Evolutionary conservation across 2,329 filamentous ascomycete species (phyloP), one percentile per base, ranked within the genome.

Genomic region (Monilinia fructigena): DNA sequence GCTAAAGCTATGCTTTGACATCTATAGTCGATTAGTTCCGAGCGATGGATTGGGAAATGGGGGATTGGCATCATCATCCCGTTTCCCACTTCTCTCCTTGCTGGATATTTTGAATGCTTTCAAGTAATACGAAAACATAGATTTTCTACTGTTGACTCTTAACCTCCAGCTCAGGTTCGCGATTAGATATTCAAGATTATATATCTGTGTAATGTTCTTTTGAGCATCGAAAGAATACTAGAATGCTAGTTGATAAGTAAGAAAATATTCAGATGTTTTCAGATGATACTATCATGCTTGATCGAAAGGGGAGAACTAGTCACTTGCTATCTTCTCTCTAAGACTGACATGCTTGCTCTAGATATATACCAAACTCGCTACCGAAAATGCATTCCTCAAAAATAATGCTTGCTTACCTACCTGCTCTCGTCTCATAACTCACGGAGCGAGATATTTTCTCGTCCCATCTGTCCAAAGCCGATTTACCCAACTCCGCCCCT

Each of bases 401-500:
- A 60, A 38, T 8, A 2, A 50, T 48, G n/a, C 4, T 48, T 5
- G 26, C 31, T 18, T 26, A 26, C n/a, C 18, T 28, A 26, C n/a
- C 18, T 28, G 8, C 31, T 23, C 28, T 50, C n/a, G 7, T 38
- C 45, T 50, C 35, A 12, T 1, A 38, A n/a, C 12, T 61, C 14
- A 20, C 10, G n/a, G n/a, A 50, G 11, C 20, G 20, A 26, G 60
- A n/a, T 31, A 35, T 14, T n/a, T 45, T 59, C 60, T 63, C 64
- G 26, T 47, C 47, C 53, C 66, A 65, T 48, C 31, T 54, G 20
- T 65, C 64, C 26, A 63, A 64, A 42, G 42, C 53, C 23, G 59
- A 62, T 31, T 70, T 67, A n/a, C 66, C 67, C 60, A 69, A 66
- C 14, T 68, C 65, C 55, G 67, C 68, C 11, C 67, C 68, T 35